Base-by-base conservation (phyloP, 768 basidiomycete species). In the Tricholoma hemisulphureum region DNA sequence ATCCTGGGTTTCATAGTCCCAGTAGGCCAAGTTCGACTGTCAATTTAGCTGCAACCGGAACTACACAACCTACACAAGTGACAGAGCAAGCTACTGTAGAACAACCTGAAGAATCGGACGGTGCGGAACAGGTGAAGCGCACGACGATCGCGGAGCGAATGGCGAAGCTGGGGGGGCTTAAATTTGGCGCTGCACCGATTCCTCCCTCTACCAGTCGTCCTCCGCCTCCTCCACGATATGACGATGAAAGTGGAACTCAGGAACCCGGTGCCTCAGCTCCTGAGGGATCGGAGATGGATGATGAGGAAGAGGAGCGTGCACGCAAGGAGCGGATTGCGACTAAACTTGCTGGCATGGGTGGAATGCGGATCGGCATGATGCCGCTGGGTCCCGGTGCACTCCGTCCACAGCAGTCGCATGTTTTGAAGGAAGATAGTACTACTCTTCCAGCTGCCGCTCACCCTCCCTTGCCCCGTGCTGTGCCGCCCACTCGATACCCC, bases 61-160 rank as follows among this genome's bases (percentile, higher is more conserved):
- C 64, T 16, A 57, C 61, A 1, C 55, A 65, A 11, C 48, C 52
- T 16, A 11, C 64, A 55, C 23, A 57, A 4, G 43, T 20, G 39
- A 5, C 60, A 54, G 62, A 58, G 41, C 53, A 59, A 13, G 41
- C 55, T 28, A 35, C 54, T 18, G 67, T 9, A 3, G 46, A 49
- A 49, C 46, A 58, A 32, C 45, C 66, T 7, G 67, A 65, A 9
- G 24, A 48, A 28, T 1, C n/a, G 2, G 68, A 67, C 28, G 77
- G 77, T 57, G 79, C 82, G 51, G 75, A 75, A 1, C 83, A 82
- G 56, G 72, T 71, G 2, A 79, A 87, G 49, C 81, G 86, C 21
- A 80, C 79, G 28, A 89, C 89, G 1, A 91, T 97, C 34, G 93
- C 94, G 1, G 93, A 96, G 57, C 82, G 95, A n/a, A 95, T 97